Conservation (phyloP, 2,329 filamentous ascomycete genomes). For the Blastomyces emzantsi region DNA sequence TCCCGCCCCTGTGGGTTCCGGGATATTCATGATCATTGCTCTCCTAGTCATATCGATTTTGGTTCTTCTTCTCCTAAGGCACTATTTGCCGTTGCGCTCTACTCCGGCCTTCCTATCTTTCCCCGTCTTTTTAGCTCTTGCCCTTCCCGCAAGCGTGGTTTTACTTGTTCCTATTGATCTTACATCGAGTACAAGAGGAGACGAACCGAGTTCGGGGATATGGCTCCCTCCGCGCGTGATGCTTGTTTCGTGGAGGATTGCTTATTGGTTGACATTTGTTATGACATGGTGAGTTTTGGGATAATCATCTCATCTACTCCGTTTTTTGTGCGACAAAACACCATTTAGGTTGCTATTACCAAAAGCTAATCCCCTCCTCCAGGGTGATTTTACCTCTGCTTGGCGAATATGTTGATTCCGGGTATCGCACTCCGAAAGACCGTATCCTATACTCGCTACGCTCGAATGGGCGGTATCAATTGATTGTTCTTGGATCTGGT, state of each 20-base stretch:
- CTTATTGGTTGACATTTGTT: slow-evolving; percentile 94
- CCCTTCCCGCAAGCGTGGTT: slow-evolving; percentile 82
- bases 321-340: background rate
- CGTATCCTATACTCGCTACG: slow-evolving; percentile 77
- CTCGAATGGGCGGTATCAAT: slow-evolving; percentile 80
- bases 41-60: slow-evolving; percentile 64
- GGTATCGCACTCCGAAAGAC: slow-evolving; percentile 76
- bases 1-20: slow-evolving; percentile 59
- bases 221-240: slow-evolving; percentile 75
- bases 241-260: slow-evolving; percentile 84
- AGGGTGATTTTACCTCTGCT: slow-evolving; percentile 88
- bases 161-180: slow-evolving; percentile 93
- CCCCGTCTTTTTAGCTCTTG: slow-evolving; percentile 92
- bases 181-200: slow-evolving; percentile 68
- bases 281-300: slow-evolving; percentile 65
- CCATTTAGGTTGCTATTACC: slow-evolving; percentile 7
- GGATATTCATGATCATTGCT: slow-evolving; percentile 65
- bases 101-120: slow-evolving; percentile 85
- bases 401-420: slow-evolving; percentile 89
- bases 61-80: slow-evolving; percentile 75
- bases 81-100: slow-evolving; percentile 81
- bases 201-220: slow-evolving; percentile 67
- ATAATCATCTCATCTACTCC: background rate
- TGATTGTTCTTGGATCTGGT: slow-evolving; percentile 63
- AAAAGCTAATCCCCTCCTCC: slow-evolving; percentile 11